phyloP scores from a whole-genome alignment of 2,329 filamentous ascomycete genomes.

The Atkinsonella texensis region DNA sequence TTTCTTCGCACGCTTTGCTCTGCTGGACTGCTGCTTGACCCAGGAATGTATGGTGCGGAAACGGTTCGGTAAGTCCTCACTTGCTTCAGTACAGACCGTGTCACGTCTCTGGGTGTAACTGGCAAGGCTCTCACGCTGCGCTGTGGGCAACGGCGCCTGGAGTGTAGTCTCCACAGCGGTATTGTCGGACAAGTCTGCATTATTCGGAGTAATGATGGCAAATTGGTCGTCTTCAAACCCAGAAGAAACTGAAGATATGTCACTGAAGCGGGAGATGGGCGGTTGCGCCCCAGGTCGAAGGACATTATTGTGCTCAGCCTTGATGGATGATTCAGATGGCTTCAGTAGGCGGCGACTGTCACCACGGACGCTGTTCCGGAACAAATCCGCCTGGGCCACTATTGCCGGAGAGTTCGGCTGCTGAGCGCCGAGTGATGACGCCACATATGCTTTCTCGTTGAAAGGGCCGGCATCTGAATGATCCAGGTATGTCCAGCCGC shows the following conservation, averaged over 20 bases:
- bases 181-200: constrained; percentile 15
- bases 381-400: constrained; percentile 8
- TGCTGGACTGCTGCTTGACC: constrained; percentile 51
- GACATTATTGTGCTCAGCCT: constrained; percentile 8
- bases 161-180: constrained; percentile 9
- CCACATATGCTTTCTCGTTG: constrained; percentile 6
- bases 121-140: constrained; percentile 7
- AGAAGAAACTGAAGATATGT: constrained; percentile 49
- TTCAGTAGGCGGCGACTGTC: constrained; percentile 1
- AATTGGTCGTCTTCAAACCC: constrained; percentile 53
- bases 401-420: background rate
- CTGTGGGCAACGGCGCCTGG: constrained; percentile 6
- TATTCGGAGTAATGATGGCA: constrained; percentile 21
- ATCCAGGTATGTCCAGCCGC: constrained; percentile 22
- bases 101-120: constrained; percentile 23
- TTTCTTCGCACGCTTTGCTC: constrained; percentile 35
- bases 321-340: constrained; percentile 4
- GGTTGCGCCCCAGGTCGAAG: constrained; percentile 9
- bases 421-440: background rate
- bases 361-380: constrained; percentile 3
- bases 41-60: constrained; percentile 50
- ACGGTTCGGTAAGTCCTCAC: constrained; percentile 40
- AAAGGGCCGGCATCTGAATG: constrained; percentile 14
- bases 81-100: constrained; percentile 40
- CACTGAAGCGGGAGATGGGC: constrained; percentile 29